Evolutionary conservation across 2,329 filamentous ascomycete genomes (phyloP), one percentile per base, ranked within the genome.

Genomic region (Botryotinia globosa): DNA sequence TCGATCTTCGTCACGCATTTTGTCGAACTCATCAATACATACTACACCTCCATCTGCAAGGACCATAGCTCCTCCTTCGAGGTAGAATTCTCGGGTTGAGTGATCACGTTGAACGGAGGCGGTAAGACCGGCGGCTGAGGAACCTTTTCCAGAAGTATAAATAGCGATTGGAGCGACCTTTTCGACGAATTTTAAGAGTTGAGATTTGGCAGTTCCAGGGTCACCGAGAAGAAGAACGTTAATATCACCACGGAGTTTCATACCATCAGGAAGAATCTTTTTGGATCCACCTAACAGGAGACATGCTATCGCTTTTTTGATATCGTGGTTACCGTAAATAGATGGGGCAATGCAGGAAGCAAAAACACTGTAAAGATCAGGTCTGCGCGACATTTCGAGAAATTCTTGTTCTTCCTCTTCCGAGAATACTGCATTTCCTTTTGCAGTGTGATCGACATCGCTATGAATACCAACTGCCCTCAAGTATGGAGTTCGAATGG

Each of bases 11-110:
- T 99, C 96, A 75, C 96, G 89, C 96, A 99, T 99, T 86, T 99
- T 99, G 85, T 99, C 96, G 80, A 99, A 99, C 83, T 99, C 96
- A 80, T 99, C 96, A 78, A 99, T 99, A 82, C 96, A 98, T 16
- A 98, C 96, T 1, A 98, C 95, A 78, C 96, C 96, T 3, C 94
- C 94, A 77, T 99, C 96, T 6, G 96, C 96, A 29, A 99, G 89
- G 5, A 99, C 96, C 96, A 99, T 98, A 45, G 96, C 96, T 83
- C 96, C 96, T 64, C 96, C 96, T 85, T 99, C 96, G 0, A 99
- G 89, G 80, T 98, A 99, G 82, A 99, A 99, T 81, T 99, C 96
- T 69, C 96, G 89, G 0, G 95, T 98, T 22, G 91, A 92, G 22
- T 93, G 91, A 80, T 99, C 96, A 73, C 96, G 90, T 79, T 99